Conservation (phyloP, 75 land plant species). For the Selaginella moellendorffii region DNA sequence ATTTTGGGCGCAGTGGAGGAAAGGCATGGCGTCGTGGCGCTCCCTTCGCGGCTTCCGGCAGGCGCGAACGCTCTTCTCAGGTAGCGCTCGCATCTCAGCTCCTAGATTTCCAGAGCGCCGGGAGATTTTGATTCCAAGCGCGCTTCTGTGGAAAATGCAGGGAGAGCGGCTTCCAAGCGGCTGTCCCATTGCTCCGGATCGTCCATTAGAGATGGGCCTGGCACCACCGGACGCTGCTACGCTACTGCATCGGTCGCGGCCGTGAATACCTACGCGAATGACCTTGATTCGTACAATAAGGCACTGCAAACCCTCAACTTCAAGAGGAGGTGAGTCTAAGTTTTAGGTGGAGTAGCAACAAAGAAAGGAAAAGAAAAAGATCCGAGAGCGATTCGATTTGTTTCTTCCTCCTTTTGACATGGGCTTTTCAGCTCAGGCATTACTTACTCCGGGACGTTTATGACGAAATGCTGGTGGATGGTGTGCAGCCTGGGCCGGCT, state of each 20-base stretch:
- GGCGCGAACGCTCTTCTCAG: neutral
- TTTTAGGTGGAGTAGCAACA: neutral
- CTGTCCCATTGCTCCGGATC: neutral
- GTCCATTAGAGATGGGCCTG: neutral
- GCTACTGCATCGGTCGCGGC: too few relatives aligned
- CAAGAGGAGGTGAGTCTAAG: conserved; percentile 36
- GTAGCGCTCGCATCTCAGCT: too few relatives aligned
- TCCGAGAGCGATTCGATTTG: neutral
- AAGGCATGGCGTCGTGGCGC: neutral
- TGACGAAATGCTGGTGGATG: conserved; percentile 89
- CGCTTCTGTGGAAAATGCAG: neutral
- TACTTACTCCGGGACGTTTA: conserved; percentile 77
- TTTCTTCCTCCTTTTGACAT: neutral
- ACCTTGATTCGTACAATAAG: conserved; percentile 62
- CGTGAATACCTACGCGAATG: conserved; percentile 38
- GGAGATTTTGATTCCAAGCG: too few relatives aligned
- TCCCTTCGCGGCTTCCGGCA: neutral
- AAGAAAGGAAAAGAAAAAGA: neutral
- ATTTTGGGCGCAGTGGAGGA: too few relatives aligned
- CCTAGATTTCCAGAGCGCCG: too few relatives aligned
- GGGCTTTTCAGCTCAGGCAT: conserved; percentile 23
- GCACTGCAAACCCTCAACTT: conserved; percentile 41
- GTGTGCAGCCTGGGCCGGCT: conserved; percentile 65
- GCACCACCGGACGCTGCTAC: too few relatives aligned
- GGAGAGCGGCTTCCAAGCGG: neutral